Evolutionary conservation across 2,329 filamentous ascomycete species (phyloP).

Genomic region (Fusarium neocosmosporiellum): DNA sequence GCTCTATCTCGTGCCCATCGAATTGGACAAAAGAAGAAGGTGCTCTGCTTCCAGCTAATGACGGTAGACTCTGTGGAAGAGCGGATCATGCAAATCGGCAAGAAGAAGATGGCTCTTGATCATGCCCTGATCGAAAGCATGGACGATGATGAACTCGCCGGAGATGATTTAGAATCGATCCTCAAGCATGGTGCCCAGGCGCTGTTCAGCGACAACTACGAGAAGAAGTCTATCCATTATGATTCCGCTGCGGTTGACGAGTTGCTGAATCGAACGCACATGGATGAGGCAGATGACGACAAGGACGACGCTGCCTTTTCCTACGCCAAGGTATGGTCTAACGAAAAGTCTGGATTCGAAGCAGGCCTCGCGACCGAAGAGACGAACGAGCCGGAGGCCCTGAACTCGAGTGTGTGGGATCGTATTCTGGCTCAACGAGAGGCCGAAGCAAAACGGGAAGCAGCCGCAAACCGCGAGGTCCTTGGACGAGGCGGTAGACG

Average conservation of each 20-base stretch:
- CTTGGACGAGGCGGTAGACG: slow-evolving; percentile 87
- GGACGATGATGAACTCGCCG: slow-evolving; percentile 83
- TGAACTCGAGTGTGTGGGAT: slow-evolving; percentile 85
- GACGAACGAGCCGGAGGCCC: slow-evolving; percentile 63
- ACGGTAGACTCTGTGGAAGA: slow-evolving; percentile 91
- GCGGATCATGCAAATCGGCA: slow-evolving; percentile 94
- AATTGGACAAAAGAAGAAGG: slow-evolving; percentile 96
- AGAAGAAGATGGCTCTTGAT: slow-evolving; percentile 95
- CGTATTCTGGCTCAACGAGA: slow-evolving; percentile 88
- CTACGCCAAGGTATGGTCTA: slow-evolving; percentile 92
- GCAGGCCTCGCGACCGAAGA: slow-evolving; percentile 67
- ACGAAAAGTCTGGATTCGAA: slow-evolving; percentile 76
- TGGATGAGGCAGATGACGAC: slow-evolving; percentile 78
- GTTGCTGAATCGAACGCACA: slow-evolving; percentile 85
- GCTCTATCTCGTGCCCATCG: slow-evolving; percentile 93
- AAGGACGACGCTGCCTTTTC: slow-evolving; percentile 86
- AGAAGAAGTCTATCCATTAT: slow-evolving; percentile 81
- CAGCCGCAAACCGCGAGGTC: slow-evolving; percentile 74
- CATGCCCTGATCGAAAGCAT: slow-evolving; percentile 94
- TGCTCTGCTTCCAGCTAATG: slow-evolving; percentile 94
- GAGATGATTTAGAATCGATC: slow-evolving; percentile 86
- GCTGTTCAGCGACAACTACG: slow-evolving; percentile 81
- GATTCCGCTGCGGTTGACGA: slow-evolving; percentile 86
- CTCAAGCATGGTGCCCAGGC: slow-evolving; percentile 88
- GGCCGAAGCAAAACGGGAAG: slow-evolving; percentile 78